These are phyloP conservation scores for Yarrowia sp. DNA, from an alignment of 805 yeast genomes.

Conservation along the genomic window DNA sequence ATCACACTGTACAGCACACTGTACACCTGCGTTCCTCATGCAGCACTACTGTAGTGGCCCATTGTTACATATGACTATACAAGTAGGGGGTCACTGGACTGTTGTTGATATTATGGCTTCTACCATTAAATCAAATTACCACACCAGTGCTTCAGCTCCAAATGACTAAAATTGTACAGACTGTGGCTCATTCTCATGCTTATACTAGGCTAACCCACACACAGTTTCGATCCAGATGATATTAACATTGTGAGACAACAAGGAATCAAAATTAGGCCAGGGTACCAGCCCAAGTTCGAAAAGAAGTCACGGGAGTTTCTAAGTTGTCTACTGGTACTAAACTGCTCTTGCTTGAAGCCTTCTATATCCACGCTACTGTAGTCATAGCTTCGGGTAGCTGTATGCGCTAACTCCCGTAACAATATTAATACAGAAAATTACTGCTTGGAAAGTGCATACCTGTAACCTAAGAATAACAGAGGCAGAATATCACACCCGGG, in stretches of 20 bases:
- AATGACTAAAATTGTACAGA: neutral
- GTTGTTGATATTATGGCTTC: neutral
- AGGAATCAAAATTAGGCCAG: neutral
- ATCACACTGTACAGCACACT: neutral
- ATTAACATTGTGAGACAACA: neutral
- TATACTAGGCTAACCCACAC: neutral
- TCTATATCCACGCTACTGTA: no score
- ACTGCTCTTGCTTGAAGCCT: no score
- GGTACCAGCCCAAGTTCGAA: neutral
- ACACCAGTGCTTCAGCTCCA: neutral
- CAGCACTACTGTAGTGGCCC: neutral
- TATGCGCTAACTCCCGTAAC: no score
- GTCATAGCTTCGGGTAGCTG: no score
- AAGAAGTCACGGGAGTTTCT: neutral
- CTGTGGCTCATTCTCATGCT: neutral
- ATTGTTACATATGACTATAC: neutral
- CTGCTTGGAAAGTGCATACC: no score
- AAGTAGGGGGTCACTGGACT: neutral
- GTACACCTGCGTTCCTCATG: conserved; percentile 3
- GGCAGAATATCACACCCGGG: no score
- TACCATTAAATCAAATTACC: neutral
- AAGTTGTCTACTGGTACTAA: no score
- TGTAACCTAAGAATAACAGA: no score
- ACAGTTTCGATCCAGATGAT: neutral
- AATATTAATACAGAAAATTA: no score